These are phyloP conservation scores for Suhomyces kilbournensis DNA, from an alignment of 805 yeast species.

Conservation along the genomic window DNA sequence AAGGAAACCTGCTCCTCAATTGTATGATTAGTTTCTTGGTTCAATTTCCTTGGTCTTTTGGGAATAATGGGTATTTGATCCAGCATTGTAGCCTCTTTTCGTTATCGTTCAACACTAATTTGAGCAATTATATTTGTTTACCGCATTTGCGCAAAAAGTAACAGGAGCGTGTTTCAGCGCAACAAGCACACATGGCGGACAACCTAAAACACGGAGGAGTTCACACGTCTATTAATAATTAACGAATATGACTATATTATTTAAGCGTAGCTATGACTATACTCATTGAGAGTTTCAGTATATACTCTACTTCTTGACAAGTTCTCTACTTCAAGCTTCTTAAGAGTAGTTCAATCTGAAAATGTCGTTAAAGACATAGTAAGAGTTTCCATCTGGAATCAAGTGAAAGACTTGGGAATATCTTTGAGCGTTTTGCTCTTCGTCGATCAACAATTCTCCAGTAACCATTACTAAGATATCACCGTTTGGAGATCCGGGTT, in stretches of 20 bases:
- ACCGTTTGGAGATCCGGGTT: constrained; percentile 90
- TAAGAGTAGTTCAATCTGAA: constrained; percentile 87
- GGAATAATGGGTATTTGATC: constrained; percentile 24
- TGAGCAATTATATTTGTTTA: neutral
- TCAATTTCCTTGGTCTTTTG: constrained; percentile 20
- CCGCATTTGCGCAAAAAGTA: neutral
- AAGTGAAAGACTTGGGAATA: constrained; percentile 97
- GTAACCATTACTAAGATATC: constrained; percentile 97
- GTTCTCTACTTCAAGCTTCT: neutral
- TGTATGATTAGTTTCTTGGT: neutral
- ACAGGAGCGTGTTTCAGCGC: neutral
- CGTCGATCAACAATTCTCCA: constrained; percentile 90
- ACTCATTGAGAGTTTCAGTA: neutral
- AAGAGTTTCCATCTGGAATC: constrained; percentile 86
- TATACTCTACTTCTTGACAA: constrained; percentile 19
- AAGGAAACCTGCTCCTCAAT: neutral
- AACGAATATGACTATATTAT: neutral
- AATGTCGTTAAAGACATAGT: constrained; percentile 93
- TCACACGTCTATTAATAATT: neutral
- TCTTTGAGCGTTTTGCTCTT: constrained; percentile 92
- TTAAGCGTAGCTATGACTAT: neutral
- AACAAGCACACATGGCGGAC: neutral
- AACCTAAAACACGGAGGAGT: neutral
- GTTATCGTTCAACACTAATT: neutral
- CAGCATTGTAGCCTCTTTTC: neutral